Conservation (phyloP, 768 basidiomycete genomes). For the Hypsizygus marmoreus region DNA sequence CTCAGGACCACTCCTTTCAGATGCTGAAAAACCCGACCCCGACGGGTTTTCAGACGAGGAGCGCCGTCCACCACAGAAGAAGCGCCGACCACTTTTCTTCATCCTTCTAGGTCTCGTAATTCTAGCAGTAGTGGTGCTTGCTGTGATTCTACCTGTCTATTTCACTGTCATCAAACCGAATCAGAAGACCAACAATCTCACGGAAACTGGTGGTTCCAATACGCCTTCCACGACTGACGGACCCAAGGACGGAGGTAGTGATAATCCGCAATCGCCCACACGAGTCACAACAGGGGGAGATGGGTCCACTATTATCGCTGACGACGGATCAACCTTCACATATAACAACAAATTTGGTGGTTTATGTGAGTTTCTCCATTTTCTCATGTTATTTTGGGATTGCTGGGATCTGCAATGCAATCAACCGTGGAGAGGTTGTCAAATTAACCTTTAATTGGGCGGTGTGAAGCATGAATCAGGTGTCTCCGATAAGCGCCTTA, state of each 20-base stretch:
- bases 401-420: slow-evolving; percentile 2
- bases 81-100: slow-evolving; percentile 18
- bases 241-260: slow-evolving; percentile 8
- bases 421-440: slow-evolving; percentile 2
- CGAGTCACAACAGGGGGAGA: slow-evolving; percentile 57
- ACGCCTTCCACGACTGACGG: slow-evolving; percentile 3
- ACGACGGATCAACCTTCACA: slow-evolving; percentile 70
- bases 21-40: slow-evolving; percentile 10
- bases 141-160: slow-evolving; percentile 59
- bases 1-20: slow-evolving; percentile 18
- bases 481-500: not conserved
- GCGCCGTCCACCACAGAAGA: slow-evolving; percentile 10
- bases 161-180: slow-evolving; percentile 53
- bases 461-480: too few species aligned
- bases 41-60: slow-evolving; percentile 7
- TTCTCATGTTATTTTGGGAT: not conserved
- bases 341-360: slow-evolving; percentile 82
- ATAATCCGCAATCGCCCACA: slow-evolving; percentile 9
- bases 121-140: slow-evolving; percentile 42
- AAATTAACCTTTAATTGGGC: too few species aligned
- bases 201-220: slow-evolving; percentile 8
- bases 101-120: slow-evolving; percentile 36
- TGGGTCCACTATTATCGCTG: slow-evolving; percentile 64
- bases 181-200: slow-evolving; percentile 15
- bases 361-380: slow-evolving; percentile 51